Evolutionary conservation across 2,329 filamentous ascomycete genomes (phyloP), one percentile per base, ranked within the genome.

Genomic region (Kalmusia sp.): DNA sequence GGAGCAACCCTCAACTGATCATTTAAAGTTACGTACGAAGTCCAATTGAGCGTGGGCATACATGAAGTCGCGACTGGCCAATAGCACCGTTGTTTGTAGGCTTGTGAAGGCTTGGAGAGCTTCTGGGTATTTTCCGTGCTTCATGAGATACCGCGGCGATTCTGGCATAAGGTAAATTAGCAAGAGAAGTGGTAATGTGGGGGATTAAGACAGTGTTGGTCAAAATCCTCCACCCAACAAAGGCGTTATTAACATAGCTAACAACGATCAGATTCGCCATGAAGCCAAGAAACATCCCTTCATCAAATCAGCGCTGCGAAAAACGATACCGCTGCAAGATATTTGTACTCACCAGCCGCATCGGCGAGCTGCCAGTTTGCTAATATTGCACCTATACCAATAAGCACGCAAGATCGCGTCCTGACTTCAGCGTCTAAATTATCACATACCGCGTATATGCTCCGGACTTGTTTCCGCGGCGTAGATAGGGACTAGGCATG

Each of bases 281-380:
- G 30, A 61, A 62, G 0, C 57, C 62, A 11, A 65, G 50, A 43
- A 65, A 63, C 4, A 65, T 65, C 54, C 58, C 57, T 34, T 1
- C 1, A 9, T 11, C 7, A 8, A 22, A 27, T 49, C 24, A 24
- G 19, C 19, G 25, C 6, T 41, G 12, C 8, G 17, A 22, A n/a
- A 31, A 27, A 6, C 40, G 15, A 1, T 28, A 4, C 3, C 17
- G 17, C 11, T 6, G 5, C 11, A 9, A n/a, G 14, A 2, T 2
- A 5, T 15, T n/a, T n/a, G n/a, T 24, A 35, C 52, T 19, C 39
- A 60, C 61, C 62, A 11, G 50, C 50, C 15, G 62, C 61, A 53
- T 63, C 62, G 8, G 61, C 61, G 5, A 65, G 52, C 35, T 65
- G 62, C 62, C 62, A 65, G 19, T 63, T 65, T 3, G 62, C 61